Base-by-base conservation (phyloP, 148 eudicot genomes). In the Diospyros kaki region DNA sequence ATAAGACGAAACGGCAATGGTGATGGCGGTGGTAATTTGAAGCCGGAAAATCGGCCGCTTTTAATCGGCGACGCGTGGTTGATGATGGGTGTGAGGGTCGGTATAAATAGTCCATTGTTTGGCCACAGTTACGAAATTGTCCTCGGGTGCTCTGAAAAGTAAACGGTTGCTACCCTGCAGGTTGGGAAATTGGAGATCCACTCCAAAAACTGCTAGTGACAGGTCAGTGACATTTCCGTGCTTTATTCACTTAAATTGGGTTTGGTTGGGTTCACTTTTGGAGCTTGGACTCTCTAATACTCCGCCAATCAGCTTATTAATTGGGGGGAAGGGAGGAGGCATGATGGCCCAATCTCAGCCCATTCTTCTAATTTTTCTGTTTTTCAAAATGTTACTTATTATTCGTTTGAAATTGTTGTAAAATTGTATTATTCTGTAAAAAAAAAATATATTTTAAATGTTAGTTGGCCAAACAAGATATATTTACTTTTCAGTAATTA, bases 21-120 rank as follows among this genome's bases (percentile, higher is more conserved):
- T 48, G 38, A 5, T 12, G 50, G 65, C n/a, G 73, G 76, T 38
- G 68, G 28, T 56, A 61, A 67, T 28, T 58, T 78, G 9, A 72
- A 78, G 65, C 75, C 75, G 75, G 65, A 42, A 73, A 73, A 18
- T 60, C 13, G 66, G 18, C 28, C 12, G 3, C 75, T 61, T n/a
- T 73, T 1, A 0, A 7, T 1, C 11, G 75, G 28, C 11, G 52
- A 28, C 3, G 65, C 39, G 6, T 55, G 56, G 56, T 44, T 51
- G 46, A 10, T 13, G 59, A 7, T 46, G 59, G 2, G 43, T 3
- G 11, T 4, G 7, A 3, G 17, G 17, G 28, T 42, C 7, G 39
- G 64, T 59, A 58, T 58, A 44, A 58, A 44, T 18, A 62, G 41
- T 12, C 56, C 43, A 8, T 2, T 48, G 42, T 17, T n/a, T 38